Conservation (phyloP, 1,284 basidiomycete species). For the Leccinum solheimii region DNA sequence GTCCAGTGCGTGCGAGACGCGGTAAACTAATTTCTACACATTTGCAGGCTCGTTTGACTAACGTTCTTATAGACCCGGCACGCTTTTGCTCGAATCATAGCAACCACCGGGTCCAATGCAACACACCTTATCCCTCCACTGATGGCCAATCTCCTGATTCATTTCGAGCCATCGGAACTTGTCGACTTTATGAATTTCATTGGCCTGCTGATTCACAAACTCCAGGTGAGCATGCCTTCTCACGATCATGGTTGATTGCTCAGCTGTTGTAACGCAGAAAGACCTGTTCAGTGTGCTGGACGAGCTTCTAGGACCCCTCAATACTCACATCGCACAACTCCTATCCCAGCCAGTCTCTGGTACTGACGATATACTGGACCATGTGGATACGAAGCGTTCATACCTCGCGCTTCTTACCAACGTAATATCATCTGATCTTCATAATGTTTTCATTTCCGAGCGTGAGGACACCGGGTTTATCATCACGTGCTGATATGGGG, state of each 20-base stretch:
- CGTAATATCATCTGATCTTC: conserved; percentile 80
- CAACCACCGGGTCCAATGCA: conserved; percentile 83
- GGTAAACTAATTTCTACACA: conserved; percentile 48
- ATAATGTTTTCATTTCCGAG: conserved; percentile 84
- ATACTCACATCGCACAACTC: conserved; percentile 79
- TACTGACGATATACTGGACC: conserved; percentile 87
- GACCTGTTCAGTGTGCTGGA: conserved; percentile 87
- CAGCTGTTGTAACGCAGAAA: conserved; percentile 44
- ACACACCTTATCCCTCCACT: conserved; percentile 82
- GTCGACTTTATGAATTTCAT: conserved; percentile 97
- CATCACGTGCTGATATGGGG: conserved; percentile 1
- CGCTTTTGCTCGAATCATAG: conserved; percentile 92
- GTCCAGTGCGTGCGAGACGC: conserved; percentile 92
- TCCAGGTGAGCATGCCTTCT: conserved; percentile 63
- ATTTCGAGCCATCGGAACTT: conserved; percentile 91
- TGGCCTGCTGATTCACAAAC: conserved; percentile 85
- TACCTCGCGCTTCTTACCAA: conserved; percentile 86
- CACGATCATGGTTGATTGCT: neutral
- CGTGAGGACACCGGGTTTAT: conserved; percentile 51
- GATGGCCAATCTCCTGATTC: conserved; percentile 85
- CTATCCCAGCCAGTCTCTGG: conserved; percentile 84
- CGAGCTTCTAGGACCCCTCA: conserved; percentile 86
- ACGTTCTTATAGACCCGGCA: conserved; percentile 72
- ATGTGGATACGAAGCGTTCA: conserved; percentile 86
- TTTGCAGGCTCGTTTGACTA: conserved; percentile 6